Percentiles rank a stretch among this genome's conserved stretches.
phyloP scores from a whole-genome alignment of 768 basidiomycete genomes.

The Tubosaeta brunneosetosa region DNA sequence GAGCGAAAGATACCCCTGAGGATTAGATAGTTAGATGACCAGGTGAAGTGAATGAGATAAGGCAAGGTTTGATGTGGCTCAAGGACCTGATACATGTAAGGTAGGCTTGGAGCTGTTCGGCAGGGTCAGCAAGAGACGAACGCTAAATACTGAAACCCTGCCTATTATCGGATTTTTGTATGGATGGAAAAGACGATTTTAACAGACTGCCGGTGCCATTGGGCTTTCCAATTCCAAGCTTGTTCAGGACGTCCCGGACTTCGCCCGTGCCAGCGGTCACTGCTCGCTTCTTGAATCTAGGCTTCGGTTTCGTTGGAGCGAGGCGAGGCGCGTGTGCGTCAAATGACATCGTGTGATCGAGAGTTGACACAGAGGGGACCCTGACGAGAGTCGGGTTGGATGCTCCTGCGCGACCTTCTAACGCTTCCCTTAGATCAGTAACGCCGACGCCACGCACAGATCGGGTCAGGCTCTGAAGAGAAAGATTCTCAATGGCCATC shows the following conservation, averaged over 20 bases:
- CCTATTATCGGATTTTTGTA: constrained; percentile 45
- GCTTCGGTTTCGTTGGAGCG: constrained; percentile 48
- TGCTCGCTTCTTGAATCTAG: constrained; percentile 51
- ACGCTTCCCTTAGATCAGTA: constrained; percentile 80
- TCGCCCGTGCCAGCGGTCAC: constrained; percentile 55
- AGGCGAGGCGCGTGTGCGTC: constrained; percentile 37
- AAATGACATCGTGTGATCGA: constrained; percentile 60
- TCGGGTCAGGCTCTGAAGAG: constrained; percentile 76
- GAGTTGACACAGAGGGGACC: constrained; percentile 73
- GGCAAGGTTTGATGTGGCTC: constrained; percentile 9
- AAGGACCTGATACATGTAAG: constrained; percentile 12
- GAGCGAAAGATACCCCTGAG: constrained; percentile 7
- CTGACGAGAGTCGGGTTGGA: constrained; percentile 67
- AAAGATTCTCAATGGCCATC: constrained; percentile 90
- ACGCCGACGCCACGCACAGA: constrained; percentile 82
- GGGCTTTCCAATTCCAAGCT: constrained; percentile 76
- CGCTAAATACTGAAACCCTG: constrained; percentile 17
- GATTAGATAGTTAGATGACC: constrained; percentile 11
- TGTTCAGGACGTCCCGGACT: constrained; percentile 77
- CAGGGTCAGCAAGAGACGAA: constrained; percentile 2
- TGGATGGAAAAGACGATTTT: constrained; percentile 65
- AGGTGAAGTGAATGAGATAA: constrained; percentile 2
- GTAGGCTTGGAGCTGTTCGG: constrained; percentile 14
- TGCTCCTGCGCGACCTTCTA: constrained; percentile 81
- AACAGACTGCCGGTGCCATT: constrained; percentile 54